Percentiles rank a stretch among this genome's conserved stretches.
phyloP scores from a whole-genome alignment of 352 stramenopile species.

The Pythium monospermum region DNA sequence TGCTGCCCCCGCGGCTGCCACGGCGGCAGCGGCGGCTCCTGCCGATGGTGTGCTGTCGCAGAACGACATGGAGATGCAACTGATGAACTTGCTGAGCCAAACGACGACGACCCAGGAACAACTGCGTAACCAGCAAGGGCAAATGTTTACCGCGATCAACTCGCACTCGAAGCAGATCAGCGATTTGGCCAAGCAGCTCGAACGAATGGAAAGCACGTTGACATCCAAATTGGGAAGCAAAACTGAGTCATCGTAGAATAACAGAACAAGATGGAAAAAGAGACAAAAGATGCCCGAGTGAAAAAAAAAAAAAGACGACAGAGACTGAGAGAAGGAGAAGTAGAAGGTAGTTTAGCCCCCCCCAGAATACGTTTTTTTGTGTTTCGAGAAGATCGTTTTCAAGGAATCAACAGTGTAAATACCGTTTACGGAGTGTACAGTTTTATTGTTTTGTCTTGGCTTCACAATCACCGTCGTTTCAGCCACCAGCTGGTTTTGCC shows the following conservation, averaged over 20 bases:
- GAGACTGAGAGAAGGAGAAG: not conserved
- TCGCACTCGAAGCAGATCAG: conserved; percentile 77
- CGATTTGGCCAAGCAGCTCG: conserved; percentile 72
- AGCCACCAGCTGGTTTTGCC: too few relatives aligned
- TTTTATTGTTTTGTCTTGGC: too few relatives aligned
- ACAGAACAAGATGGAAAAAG: not conserved
- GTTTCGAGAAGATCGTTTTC: not conserved
- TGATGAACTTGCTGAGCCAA: conserved; percentile 74
- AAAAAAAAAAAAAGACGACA: not conserved
- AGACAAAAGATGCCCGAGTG: not conserved
- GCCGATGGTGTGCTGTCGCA: conserved; percentile 19
- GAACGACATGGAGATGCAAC: conserved; percentile 67
- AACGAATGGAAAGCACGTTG: conserved; percentile 70
- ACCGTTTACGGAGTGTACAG: too few relatives aligned
- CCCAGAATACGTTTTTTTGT: too few relatives aligned
- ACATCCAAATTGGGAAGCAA: conserved; percentile 44
- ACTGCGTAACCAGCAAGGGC: conserved; percentile 66
- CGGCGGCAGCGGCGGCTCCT: not conserved
- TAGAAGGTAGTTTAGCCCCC: not conserved
- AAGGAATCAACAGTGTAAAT: too few relatives aligned
- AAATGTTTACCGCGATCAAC: conserved; percentile 77
- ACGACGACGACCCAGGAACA: conserved; percentile 80
- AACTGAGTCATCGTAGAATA: not conserved
- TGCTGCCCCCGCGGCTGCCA: not conserved
- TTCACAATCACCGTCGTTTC: too few relatives aligned